Percentiles rank a stretch among this genome's conserved stretches.
Conservation (phyloP, 345 rosid species). For the Zanthoxylum bungeanum region DNA sequence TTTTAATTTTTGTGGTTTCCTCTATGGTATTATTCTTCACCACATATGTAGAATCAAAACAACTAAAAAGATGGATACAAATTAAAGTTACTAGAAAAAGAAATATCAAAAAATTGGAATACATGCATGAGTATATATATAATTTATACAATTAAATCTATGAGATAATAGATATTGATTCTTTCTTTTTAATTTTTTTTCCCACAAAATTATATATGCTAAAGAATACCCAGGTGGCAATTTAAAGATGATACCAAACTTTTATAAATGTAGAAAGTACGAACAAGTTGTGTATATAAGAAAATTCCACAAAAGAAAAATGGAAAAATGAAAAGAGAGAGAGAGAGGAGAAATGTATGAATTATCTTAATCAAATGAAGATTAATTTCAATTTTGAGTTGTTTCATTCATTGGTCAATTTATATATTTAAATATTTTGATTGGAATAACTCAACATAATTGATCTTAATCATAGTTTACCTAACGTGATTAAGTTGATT, state of each 20-base stretch:
- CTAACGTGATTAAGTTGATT: constrained; percentile 11
- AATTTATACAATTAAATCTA: neutral
- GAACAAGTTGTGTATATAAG: neutral
- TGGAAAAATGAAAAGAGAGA: neutral
- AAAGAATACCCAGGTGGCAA: neutral
- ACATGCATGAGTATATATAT: neutral
- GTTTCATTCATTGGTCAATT: neutral
- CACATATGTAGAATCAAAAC: constrained; percentile 26
- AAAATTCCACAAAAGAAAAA: neutral
- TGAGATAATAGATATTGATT: neutral
- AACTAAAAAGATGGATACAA: constrained; percentile 17
- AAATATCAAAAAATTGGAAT: neutral
- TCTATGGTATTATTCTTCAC: constrained; percentile 27
- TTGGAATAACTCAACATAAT: neutral
- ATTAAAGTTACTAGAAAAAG: constrained; percentile 1
- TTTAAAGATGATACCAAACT: neutral
- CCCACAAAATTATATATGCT: neutral
- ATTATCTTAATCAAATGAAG: neutral
- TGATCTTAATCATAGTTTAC: constrained; percentile 13
- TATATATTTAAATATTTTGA: no score
- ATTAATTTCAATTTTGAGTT: neutral
- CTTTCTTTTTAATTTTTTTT: no score
- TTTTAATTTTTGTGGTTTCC: constrained; percentile 16
- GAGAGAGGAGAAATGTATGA: neutral
- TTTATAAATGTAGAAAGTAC: neutral